Evolutionary conservation across 495 filamentous ascomycete species (phyloP).

Genomic region (Aspergillus cristatus): DNA sequence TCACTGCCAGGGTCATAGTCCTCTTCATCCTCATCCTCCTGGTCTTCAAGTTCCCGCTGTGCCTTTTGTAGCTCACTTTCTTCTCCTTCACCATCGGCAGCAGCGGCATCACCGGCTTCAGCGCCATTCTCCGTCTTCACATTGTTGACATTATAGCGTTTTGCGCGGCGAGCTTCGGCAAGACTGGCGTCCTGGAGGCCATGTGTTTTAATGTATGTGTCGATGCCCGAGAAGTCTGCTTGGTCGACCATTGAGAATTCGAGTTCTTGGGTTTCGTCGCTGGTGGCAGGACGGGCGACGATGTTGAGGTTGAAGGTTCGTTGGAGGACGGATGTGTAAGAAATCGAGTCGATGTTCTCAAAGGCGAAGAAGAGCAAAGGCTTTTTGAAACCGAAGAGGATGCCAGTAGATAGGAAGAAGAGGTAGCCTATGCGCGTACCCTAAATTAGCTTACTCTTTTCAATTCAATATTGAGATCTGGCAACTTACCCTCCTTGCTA

Average conservation of each 20-base stretch:
- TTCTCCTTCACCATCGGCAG: conserved; percentile 25
- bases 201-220: conserved; percentile 72
- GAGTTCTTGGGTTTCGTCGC: conserved; percentile 53
- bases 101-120: conserved; percentile 19
- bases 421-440: conserved; percentile 83
- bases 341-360: conserved; percentile 66
- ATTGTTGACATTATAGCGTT: conserved; percentile 59
- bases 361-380: conserved; percentile 81
- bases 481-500: conserved; percentile 80
- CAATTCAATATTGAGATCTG: not conserved
- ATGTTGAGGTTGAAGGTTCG: conserved; percentile 91
- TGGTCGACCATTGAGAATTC: conserved; percentile 86
- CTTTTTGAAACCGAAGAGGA: conserved; percentile 94
- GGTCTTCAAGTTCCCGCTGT: conserved; percentile 52
- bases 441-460: too few relatives aligned
- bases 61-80: conserved; percentile 58
- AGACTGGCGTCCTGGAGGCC: conserved; percentile 83
- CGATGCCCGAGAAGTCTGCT: conserved; percentile 74
- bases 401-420: conserved; percentile 78
- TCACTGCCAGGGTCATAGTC: conserved; percentile 80
- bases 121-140: conserved; percentile 42
- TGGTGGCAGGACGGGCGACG: conserved; percentile 37
- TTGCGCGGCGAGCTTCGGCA: conserved; percentile 80
- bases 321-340: conserved; percentile 83
- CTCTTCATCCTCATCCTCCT: conserved; percentile 78